Base-by-base conservation (phyloP, 2,329 filamentous ascomycete species). In the Paramyrothecium roridum region DNA sequence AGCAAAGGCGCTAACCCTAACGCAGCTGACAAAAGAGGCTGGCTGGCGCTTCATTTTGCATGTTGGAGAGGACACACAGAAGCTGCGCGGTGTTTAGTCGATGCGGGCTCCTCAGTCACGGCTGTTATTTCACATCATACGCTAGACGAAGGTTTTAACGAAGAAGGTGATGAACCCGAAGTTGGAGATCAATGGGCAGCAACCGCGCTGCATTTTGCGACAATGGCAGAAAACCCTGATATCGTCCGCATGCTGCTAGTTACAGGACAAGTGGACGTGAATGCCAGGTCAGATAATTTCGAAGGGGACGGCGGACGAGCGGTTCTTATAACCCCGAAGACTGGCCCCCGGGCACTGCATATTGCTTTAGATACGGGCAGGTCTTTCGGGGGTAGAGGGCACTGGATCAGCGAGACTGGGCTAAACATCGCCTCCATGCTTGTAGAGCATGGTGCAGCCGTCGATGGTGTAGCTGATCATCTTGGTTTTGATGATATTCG, bases 381-480 rank as follows among this genome's bases (percentile, higher is more conserved):
- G 2, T 56, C 11, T 3, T 55, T 23, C 22, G 23, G 48, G 19
- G n/a, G 23, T 12, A 23, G 48, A 19, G 19, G 30, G 13, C 48
- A 7, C 11, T 56, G 33, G 13, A 17, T 11, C 10, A 30, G 26
- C 26, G 10, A 12, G 3, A n/a, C 12, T 4, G 45, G 33, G 1
- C 1, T n/a, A 2, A 22, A 8, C 19, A 55, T 59, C 16, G 46
- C 26, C 0, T 2, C 43, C 3, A 45, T 52, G 56, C 45, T 59
- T 1, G 22, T 57, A 1, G 12, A 33, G 1, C 2, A 20, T 52
- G 71, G 71, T 30, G 73, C 70, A 13, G 72, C 73, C 63, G 73
- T 50, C 12, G 7, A 50, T n/a, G 48, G 48, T 11, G 48, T 19
- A 11, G 48, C 21, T n/a, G 48, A 50, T 19, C 48, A 50, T 19